A percentile compares a stretch with the other conserved stretches of the same genome.
Evolutionary conservation across 2,329 filamentous ascomycete species (phyloP).

Genomic region (Colletotrichum sp.): DNA sequence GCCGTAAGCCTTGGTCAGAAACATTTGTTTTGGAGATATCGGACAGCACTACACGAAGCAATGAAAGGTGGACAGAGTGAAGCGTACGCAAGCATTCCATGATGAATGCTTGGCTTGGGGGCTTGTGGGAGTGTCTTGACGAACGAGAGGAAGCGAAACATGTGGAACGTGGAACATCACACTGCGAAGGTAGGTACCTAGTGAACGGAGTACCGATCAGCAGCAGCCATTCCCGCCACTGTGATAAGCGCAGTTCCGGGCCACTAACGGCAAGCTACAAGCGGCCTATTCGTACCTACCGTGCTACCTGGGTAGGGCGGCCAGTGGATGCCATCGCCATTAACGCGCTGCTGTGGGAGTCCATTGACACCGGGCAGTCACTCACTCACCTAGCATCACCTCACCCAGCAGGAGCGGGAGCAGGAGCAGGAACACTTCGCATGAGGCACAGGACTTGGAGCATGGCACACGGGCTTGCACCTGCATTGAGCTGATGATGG

Average conservation of each 20-base stretch:
- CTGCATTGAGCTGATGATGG: background rate
- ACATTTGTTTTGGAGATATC: slow-evolving; percentile 1
- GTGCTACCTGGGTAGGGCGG: background rate
- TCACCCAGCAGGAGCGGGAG: background rate
- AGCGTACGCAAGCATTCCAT: slow-evolving; percentile 18
- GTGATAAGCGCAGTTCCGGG: slow-evolving; percentile 1
- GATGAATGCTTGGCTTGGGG: slow-evolving; percentile 7
- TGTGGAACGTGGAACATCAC: background rate
- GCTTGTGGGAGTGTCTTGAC: background rate
- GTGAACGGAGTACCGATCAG: slow-evolving; percentile 7
- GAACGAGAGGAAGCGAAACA: background rate
- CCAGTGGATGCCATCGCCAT: background rate
- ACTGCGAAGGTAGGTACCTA: background rate
- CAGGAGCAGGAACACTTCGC: background rate
- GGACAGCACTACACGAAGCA: background rate
- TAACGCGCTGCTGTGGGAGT: background rate
- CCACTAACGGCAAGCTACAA: background rate
- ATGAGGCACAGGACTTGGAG: background rate
- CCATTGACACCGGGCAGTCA: background rate
- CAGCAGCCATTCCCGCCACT: background rate
- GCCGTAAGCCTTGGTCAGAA: slow-evolving; percentile 16
- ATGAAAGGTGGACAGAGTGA: background rate
- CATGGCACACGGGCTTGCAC: background rate
- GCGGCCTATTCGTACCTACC: background rate
- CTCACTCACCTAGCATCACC: background rate